Conservation (phyloP, 352 stramenopile genomes). For the Globisporangium yorkense region DNA sequence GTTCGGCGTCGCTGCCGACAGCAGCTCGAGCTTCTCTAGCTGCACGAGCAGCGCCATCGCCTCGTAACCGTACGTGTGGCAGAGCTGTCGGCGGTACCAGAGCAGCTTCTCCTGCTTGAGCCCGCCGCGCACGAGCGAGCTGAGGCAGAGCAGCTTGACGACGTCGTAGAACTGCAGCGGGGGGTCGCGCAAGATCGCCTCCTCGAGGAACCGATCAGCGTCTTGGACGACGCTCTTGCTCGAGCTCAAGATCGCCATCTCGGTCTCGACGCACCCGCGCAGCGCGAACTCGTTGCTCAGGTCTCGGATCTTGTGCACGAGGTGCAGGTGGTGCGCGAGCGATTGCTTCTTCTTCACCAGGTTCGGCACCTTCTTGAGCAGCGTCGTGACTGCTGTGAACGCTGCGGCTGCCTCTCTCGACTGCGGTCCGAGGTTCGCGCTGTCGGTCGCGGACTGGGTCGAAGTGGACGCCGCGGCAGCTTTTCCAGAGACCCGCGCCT, state of each 20-base stretch:
- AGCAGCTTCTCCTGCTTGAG: slow-evolving; percentile 48
- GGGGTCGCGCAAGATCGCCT: slow-evolving; percentile 60
- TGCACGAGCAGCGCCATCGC: slow-evolving; percentile 62
- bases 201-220: slow-evolving; percentile 63
- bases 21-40: slow-evolving; percentile 65
- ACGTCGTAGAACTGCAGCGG: slow-evolving; percentile 66
- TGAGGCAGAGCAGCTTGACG: slow-evolving; percentile 70
- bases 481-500: slow-evolving; percentile 21
- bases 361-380: slow-evolving; percentile 60
- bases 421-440: neutral
- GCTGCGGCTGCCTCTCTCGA: slow-evolving; percentile 4
- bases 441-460: neutral
- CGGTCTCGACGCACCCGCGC: slow-evolving; percentile 63
- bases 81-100: slow-evolving; percentile 72
- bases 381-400: slow-evolving; percentile 38
- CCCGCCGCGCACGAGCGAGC: slow-evolving; percentile 62
- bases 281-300: slow-evolving; percentile 52
- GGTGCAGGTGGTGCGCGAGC: slow-evolving; percentile 55
- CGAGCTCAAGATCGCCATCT: slow-evolving; percentile 76
- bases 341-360: slow-evolving; percentile 71
- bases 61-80: slow-evolving; percentile 77
- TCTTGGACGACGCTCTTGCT: slow-evolving; percentile 47
- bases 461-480: neutral
- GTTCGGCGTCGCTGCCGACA: slow-evolving; percentile 24
- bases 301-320: slow-evolving; percentile 57